phyloP scores from a whole-genome alignment of 768 basidiomycete genomes.

The Russula brevipes region DNA sequence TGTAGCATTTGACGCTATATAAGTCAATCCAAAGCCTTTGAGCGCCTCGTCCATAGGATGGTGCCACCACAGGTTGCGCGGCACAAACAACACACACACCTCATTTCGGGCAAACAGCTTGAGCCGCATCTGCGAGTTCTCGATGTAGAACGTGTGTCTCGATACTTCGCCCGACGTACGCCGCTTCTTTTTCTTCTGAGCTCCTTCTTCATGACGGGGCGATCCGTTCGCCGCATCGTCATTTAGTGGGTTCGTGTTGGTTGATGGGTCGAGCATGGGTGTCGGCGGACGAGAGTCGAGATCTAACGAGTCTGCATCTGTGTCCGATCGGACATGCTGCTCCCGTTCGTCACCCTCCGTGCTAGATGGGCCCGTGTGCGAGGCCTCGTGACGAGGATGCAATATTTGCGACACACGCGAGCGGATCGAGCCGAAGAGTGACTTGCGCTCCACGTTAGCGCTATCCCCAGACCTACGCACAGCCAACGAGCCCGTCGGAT shows the following conservation, averaged over 20 bases:
- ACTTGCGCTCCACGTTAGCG: conserved; percentile 30
- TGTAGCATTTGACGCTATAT: conserved; percentile 89
- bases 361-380: conserved; percentile 6
- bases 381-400: conserved; percentile 1
- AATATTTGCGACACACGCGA: conserved; percentile 31
- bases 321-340: conserved; percentile 17
- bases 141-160: conserved; percentile 91
- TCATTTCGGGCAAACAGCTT: conserved; percentile 87
- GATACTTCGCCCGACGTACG: conserved; percentile 59
- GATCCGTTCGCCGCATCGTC: conserved; percentile 28
- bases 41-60: not conserved
- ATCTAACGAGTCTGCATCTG: conserved; percentile 20
- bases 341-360: conserved; percentile 5
- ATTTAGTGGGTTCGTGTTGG: conserved; percentile 56
- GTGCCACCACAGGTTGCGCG: not conserved
- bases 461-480: conserved; percentile 26
- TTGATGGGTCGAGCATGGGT: conserved; percentile 77
- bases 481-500: not conserved
- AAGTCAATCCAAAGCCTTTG: not conserved
- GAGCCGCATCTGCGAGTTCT: conserved; percentile 84
- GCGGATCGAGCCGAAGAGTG: conserved; percentile 43
- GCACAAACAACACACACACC: conserved; percentile 36
- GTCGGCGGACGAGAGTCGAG: conserved; percentile 36
- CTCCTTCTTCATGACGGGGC: conserved; percentile 28
- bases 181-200: conserved; percentile 44